Percentiles rank a stretch among this genome's conserved stretches.
Conservation (phyloP, 768 basidiomycete genomes). For the Hemileccinum rubropunctum region DNA sequence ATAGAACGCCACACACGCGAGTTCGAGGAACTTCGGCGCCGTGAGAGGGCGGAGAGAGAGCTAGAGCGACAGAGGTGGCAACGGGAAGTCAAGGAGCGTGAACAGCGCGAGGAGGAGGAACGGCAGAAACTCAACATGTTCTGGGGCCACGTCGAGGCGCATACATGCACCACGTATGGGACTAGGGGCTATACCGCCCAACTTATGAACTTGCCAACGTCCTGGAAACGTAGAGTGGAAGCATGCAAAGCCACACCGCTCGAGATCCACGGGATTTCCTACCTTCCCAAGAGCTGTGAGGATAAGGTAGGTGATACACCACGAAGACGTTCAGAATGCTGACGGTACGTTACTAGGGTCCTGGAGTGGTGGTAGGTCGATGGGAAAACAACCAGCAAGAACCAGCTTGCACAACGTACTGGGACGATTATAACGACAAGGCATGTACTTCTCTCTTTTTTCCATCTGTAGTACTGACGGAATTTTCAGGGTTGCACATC, state of each 20-base stretch:
- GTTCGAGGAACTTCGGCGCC: conserved; percentile 6
- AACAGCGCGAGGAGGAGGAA: conserved; percentile 21
- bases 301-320: conserved; percentile 11
- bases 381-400: conserved; percentile 27
- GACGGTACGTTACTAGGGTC: conserved; percentile 5
- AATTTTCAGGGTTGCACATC: conserved; percentile 22
- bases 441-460: conserved; percentile 3
- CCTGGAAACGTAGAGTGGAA: conserved; percentile 16
- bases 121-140: conserved; percentile 22
- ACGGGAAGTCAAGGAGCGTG: conserved; percentile 16
- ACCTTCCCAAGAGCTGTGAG: conserved; percentile 22
- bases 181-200: conserved; percentile 30
- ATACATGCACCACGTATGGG: conserved; percentile 26
- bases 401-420: conserved; percentile 27
- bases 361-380: conserved; percentile 22
- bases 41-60: conserved; percentile 1
- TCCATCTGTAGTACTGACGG: not conserved
- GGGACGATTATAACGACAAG: conserved; percentile 26
- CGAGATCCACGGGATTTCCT: conserved; percentile 19
- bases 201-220: conserved; percentile 27
- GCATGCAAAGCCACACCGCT: conserved; percentile 23
- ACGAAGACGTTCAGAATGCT: not conserved
- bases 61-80: conserved; percentile 9
- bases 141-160: conserved; percentile 17
- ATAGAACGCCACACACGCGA: not conserved